Conservation (phyloP, 768 basidiomycete species). For the Mycena vitilis region DNA sequence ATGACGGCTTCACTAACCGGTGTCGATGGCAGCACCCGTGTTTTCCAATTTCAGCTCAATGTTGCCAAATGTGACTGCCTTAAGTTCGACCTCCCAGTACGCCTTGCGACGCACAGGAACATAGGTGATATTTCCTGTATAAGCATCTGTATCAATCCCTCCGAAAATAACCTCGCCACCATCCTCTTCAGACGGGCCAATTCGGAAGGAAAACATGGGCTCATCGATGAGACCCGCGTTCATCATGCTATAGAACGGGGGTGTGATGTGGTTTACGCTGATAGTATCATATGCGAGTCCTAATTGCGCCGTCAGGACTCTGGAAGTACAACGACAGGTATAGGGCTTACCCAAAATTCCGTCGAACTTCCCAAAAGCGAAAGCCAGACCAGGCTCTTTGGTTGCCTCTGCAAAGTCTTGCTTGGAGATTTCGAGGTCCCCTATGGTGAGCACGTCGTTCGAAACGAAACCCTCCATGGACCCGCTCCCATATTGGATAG, state of each 20-base stretch:
- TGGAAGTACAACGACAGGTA: constrained; percentile 11
- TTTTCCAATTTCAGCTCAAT: constrained; percentile 91
- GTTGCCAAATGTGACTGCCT: constrained; percentile 84
- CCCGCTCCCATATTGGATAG: constrained; percentile 95
- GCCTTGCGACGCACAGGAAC: too few relatives aligned
- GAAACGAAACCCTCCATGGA: constrained; percentile 98
- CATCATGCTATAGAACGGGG: constrained; percentile 96
- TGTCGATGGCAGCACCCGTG: constrained; percentile 94
- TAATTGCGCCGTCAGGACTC: constrained; percentile 70
- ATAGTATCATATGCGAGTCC: constrained; percentile 97
- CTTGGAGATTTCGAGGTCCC: constrained; percentile 77
- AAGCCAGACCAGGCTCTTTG: constrained; percentile 96
- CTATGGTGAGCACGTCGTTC: constrained; percentile 81
- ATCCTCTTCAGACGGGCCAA: constrained; percentile 88
- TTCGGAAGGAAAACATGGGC: constrained; percentile 93
- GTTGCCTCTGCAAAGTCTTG: constrained; percentile 96
- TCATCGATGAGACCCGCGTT: constrained; percentile 82
- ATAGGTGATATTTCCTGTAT: constrained; percentile 74
- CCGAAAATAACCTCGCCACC: constrained; percentile 94
- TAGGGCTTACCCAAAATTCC: background rate
- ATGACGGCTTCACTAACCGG: constrained; percentile 63
- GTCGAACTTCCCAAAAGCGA: constrained; percentile 93
- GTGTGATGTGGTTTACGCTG: constrained; percentile 90
- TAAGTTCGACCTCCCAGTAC: constrained; percentile 35
- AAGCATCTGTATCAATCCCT: constrained; percentile 85